A percentile compares a stretch with the other conserved stretches of the same genome.
Conservation (phyloP, 345 rosid genomes). For the Corymbia maculata region DNA sequence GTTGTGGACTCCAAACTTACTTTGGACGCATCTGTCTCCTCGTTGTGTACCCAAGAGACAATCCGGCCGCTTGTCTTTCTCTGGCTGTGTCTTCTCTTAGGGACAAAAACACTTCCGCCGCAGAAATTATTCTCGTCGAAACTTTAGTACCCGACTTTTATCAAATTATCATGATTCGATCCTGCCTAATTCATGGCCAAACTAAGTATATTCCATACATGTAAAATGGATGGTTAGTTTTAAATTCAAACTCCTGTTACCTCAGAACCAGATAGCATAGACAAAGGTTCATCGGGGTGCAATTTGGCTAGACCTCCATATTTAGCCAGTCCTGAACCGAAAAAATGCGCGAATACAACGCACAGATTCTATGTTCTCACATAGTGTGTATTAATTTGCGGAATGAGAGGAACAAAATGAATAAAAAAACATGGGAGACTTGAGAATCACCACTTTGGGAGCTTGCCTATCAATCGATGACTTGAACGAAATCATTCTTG, state of each 20-base stretch:
- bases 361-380: neutral
- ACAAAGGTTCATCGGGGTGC: neutral
- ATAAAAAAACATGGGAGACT: neutral
- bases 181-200: neutral
- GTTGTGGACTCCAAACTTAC: conserved; percentile 1
- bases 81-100: conserved; percentile 7
- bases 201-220: neutral
- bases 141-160: conserved; percentile 23
- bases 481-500: neutral
- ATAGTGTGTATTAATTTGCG: neutral
- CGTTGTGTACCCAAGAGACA: conserved; percentile 30
- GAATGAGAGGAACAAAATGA: neutral
- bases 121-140: conserved; percentile 21
- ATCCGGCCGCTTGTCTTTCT: conserved; percentile 45
- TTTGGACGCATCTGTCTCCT: conserved; percentile 15
- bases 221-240: neutral
- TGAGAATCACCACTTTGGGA: neutral
- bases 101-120: conserved; percentile 27
- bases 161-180: neutral
- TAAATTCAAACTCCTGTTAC: neutral
- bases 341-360: neutral
- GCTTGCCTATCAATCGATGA: neutral
- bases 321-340: neutral
- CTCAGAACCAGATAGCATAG: neutral
- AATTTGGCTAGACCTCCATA: neutral